These are phyloP conservation scores for Planoprotostelium fungivorum DNA, from an alignment of 78 protist species.

Conservation along the genomic window DNA sequence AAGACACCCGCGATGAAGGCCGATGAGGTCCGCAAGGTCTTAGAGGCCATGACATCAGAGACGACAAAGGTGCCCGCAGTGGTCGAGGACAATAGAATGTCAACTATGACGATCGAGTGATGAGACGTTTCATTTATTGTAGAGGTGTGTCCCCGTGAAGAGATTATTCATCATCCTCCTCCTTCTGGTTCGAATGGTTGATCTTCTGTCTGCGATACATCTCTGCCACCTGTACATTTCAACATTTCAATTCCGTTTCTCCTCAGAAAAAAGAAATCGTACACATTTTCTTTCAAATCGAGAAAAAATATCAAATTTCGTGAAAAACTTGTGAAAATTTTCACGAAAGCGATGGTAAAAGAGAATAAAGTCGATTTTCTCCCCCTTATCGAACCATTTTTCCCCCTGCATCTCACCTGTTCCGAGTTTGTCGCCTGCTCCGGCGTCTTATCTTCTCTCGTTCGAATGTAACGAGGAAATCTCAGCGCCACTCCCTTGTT, in stretches of 20 bases:
- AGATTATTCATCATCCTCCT: neutral
- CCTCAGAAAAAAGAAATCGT: neutral
- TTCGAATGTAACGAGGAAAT: constrained; percentile 95
- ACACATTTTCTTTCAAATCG: neutral
- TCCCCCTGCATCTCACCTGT: constrained; percentile 67
- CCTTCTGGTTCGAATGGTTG: constrained; percentile 7
- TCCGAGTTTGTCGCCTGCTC: constrained; percentile 89
- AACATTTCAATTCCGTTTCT: neutral
- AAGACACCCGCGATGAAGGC: neutral
- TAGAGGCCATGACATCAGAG: neutral
- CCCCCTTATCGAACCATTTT: too few relatives aligned
- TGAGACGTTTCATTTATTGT: too few relatives aligned
- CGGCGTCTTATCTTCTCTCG: constrained; percentile 94
- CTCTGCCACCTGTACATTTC: constrained; percentile 24
- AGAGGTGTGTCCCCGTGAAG: neutral
- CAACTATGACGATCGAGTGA: too few relatives aligned
- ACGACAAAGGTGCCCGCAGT: neutral
- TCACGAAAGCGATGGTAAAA: too few relatives aligned
- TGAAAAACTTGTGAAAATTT: too few relatives aligned
- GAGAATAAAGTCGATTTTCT: too few relatives aligned
- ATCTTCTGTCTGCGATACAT: constrained; percentile 32
- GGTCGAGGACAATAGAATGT: neutral
- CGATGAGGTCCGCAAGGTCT: neutral
- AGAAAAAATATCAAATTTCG: neutral
- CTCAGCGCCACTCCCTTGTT: constrained; percentile 97